Base-by-base conservation (phyloP, 352 stramenopile species). In the Discostella stelligera region DNA sequence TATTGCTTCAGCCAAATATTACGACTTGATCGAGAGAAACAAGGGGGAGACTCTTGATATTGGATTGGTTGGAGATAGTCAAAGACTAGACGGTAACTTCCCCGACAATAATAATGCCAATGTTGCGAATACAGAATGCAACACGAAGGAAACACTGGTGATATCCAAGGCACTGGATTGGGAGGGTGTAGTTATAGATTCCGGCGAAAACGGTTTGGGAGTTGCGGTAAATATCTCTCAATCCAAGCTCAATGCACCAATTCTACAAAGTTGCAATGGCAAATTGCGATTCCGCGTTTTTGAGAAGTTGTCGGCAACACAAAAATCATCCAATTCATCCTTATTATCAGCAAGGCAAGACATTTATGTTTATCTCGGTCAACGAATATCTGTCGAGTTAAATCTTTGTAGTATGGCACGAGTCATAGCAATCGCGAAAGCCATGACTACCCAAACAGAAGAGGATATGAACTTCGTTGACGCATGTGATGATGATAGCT, bases 331-430 rank as follows among this genome's bases (percentile, higher is more conserved):
- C 65, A 71, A 76, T 8, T n/a, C 23, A 56, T 5, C n/a, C 65
- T 76, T 54, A 18, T 76, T 74, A 14, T 75, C 64, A 23, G 37
- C 32, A 20, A 78, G 82, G 41, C 73, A 80, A 56, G 82, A 90
- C 66, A 79, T 89, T 61, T 59, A 83, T 65, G 37, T 89, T 5
- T 81, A 59, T 48, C 69, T 89, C 13, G 80, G 76, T 6, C 68
- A 90, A 27, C 63, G 74, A 53, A 66, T 91, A n/a, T 74, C 83
- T 77, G 54, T 87, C 37, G 80, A 79, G 2, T 20, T 89, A 4
- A 71, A 83, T 72, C 30, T 61, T 52, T 11, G 23, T 60, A 80
- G 71, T 1, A 55, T 89, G 21, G 30, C n/a, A 11, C 64, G 56
- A 50, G 39, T 87, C n/a, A 53, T 77, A 11, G 41, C 30, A 48